A percentile compares a stretch with the other conserved stretches of the same genome.
Conservation (phyloP, 805 yeast species). For the Metschnikowia similis region DNA sequence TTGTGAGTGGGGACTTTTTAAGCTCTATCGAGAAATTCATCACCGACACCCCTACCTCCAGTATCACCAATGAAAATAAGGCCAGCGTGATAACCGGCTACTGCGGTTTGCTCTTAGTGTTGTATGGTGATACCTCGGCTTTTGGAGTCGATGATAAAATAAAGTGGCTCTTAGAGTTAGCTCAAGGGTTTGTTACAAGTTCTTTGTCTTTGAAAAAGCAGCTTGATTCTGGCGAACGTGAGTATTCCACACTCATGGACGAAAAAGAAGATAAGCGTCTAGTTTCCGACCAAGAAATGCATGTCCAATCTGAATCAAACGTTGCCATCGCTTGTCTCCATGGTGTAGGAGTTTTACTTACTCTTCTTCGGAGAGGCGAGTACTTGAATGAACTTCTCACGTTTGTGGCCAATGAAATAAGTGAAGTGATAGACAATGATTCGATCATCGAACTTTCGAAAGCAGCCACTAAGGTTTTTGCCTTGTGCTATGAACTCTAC, state of each 20-base stretch:
- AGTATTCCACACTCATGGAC: conserved; percentile 36
- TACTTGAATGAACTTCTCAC: conserved; percentile 37
- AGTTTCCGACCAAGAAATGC: conserved; percentile 28
- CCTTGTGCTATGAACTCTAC: conserved; percentile 51
- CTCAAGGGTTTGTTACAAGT: conserved; percentile 36
- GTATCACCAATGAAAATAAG: conserved; percentile 36
- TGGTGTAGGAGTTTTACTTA: conserved; percentile 43
- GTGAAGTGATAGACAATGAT: conserved; percentile 41
- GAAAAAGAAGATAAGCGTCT: conserved; percentile 35
- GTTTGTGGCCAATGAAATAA: conserved; percentile 27
- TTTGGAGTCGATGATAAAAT: conserved; percentile 47
- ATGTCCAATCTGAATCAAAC: conserved; percentile 30
- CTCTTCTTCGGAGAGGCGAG: conserved; percentile 42
- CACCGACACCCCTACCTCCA: conserved; percentile 30
- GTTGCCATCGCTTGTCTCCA: conserved; percentile 44
- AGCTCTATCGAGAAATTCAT: conserved; percentile 24
- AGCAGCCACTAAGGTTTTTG: conserved; percentile 54
- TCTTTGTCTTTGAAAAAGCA: conserved; percentile 27
- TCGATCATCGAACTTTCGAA: conserved; percentile 43
- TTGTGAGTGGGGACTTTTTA: conserved; percentile 30
- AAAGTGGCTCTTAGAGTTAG: conserved; percentile 40
- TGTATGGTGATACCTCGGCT: conserved; percentile 47
- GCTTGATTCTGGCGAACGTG: conserved; percentile 40
- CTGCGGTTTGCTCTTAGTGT: conserved; percentile 36
- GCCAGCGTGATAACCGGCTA: conserved; percentile 36